Conservation (phyloP, 148 eudicot genomes). For the Polygonum aviculare region DNA sequence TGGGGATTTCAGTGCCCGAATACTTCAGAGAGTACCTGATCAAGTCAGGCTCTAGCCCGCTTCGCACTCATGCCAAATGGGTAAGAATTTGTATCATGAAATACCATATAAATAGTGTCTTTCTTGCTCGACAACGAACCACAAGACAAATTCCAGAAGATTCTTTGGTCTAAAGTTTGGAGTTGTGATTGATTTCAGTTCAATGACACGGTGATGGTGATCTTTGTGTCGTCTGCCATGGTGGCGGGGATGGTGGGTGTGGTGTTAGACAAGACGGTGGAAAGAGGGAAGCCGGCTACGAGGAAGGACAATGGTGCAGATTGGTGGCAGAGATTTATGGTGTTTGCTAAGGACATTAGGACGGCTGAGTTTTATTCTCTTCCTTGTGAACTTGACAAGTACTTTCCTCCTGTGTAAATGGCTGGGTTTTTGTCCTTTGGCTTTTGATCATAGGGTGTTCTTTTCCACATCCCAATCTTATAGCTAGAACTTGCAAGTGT, state of each 20-base stretch:
- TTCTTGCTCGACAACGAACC: neutral
- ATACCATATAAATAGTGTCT: neutral
- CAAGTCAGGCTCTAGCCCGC: slow-evolving; percentile 21
- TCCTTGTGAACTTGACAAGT: slow-evolving; percentile 48
- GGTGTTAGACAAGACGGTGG: slow-evolving; percentile 46
- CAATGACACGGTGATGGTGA: slow-evolving; percentile 35
- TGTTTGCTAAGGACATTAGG: slow-evolving; percentile 51
- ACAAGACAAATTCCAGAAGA: neutral
- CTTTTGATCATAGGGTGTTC: neutral
- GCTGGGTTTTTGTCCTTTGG: neutral
- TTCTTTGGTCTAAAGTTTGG: neutral
- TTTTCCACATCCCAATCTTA: neutral
- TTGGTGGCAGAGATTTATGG: slow-evolving; percentile 66
- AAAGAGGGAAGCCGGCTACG: slow-evolving; percentile 25
- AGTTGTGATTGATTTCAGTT: slow-evolving; percentile 32
- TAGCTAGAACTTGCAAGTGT: neutral
- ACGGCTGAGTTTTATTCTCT: slow-evolving; percentile 65
- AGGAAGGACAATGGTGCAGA: slow-evolving; percentile 53
- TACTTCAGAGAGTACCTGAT: slow-evolving; percentile 45
- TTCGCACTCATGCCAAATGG: slow-evolving; percentile 49
- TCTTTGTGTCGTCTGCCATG: slow-evolving; percentile 43
- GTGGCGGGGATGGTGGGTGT: slow-evolving; percentile 24
- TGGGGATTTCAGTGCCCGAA: slow-evolving; percentile 63
- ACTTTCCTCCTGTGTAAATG: slow-evolving; percentile 52
- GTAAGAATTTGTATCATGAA: slow-evolving; percentile 17